These are phyloP conservation scores for Selaginella moellendorffii DNA, from an alignment of 75 land plant species.

Conservation along the genomic window DNA sequence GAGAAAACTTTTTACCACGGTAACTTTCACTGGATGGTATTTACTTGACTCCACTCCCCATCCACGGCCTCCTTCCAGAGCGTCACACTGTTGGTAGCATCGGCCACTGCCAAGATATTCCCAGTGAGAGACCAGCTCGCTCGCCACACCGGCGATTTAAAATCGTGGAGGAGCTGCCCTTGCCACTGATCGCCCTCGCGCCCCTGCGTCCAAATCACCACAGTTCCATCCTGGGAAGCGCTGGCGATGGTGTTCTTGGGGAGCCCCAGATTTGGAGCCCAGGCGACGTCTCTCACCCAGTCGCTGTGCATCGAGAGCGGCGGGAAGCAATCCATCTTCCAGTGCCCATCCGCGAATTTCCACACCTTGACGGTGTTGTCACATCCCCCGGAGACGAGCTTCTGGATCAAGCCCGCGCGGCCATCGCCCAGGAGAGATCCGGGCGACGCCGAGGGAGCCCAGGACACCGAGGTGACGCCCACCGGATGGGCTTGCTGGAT, in stretches of 20 bases:
- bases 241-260: conserved; percentile 56
- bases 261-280: conserved; percentile 59
- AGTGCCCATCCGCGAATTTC: conserved; percentile 33
- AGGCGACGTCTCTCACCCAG: conserved; percentile 69
- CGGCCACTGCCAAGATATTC: conserved; percentile 49
- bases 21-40: conserved; percentile 28
- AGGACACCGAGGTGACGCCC: conserved; percentile 53
- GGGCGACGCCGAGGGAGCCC: conserved; percentile 46
- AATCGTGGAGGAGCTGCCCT: conserved; percentile 36
- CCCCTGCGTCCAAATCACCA: conserved; percentile 49
- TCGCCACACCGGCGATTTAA: conserved; percentile 46
- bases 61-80: conserved; percentile 59
- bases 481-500: conserved; percentile 71
- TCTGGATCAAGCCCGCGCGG: conserved; percentile 23
- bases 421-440: conserved; percentile 38
- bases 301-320: conserved; percentile 43
- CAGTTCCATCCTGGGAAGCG: conserved; percentile 70
- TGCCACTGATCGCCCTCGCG: conserved; percentile 55
- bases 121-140: conserved; percentile 56
- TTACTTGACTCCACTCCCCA: conserved; percentile 57
- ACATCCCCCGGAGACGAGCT: conserved; percentile 55
- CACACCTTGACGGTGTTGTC: conserved; percentile 58
- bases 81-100: conserved; percentile 49
- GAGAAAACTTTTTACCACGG: too few species aligned
- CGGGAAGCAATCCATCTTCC: conserved; percentile 56